Percentiles rank a stretch among this genome's conserved stretches.
These are phyloP conservation scores for Gastrodia elata DNA, from an alignment of 106 monocot genomes.

Conservation along the genomic window DNA sequence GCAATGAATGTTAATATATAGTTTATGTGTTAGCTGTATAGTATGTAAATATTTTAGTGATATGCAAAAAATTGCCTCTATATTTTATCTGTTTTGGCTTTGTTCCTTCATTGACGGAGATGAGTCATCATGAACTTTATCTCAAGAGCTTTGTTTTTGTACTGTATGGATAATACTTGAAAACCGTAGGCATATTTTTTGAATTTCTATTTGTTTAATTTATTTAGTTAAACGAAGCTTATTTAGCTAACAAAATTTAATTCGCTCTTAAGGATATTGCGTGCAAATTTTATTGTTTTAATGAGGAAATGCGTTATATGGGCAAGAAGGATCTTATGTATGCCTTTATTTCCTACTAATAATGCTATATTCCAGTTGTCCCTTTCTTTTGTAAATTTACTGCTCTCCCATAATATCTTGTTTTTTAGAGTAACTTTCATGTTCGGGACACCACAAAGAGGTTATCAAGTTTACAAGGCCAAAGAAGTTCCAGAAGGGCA, in stretches of 20 bases:
- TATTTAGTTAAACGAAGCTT: slow-evolving; percentile 1
- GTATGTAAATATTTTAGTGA: too few species aligned
- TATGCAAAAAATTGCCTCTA: too few species aligned
- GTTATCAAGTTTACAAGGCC: not conserved
- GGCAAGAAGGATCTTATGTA: not conserved
- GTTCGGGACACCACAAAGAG: not conserved
- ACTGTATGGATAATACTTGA: not conserved
- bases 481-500: not conserved
- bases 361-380: not conserved
- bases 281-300: not conserved
- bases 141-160: not conserved
- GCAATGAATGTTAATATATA: too few species aligned
- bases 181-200: not conserved
- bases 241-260: not conserved
- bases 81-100: not conserved
- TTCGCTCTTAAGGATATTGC: not conserved
- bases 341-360: not conserved
- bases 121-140: not conserved
- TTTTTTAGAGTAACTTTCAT: slow-evolving; percentile 1
- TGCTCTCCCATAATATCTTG: not conserved
- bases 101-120: not conserved
- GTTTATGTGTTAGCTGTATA: too few species aligned
- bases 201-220: not conserved
- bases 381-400: not conserved
- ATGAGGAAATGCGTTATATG: not conserved